Evolutionary conservation across 805 yeast genomes (phyloP), one percentile per base, ranked within the genome.

Genomic region (Isabelozyma pseudorhagii): DNA sequence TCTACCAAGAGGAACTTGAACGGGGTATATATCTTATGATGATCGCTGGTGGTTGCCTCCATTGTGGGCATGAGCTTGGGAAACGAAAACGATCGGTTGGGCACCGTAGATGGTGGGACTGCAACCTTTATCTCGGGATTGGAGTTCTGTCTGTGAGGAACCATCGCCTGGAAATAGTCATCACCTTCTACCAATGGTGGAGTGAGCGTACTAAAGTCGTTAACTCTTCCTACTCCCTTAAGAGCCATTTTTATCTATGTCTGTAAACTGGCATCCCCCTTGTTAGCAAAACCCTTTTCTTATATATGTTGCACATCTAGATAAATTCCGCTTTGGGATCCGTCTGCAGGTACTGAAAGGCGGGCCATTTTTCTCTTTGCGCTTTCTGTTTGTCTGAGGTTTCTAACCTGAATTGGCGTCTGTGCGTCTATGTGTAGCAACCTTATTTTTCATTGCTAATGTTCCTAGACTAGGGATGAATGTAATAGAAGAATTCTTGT

Each of bases 1-100:
- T 74, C 79, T 14, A 74, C 77, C 13, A 72, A 53, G 27, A 66
- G 50, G 50, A 66, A 64, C 39, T 50, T 51, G 44, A 52, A 59
- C 56, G 58, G 10, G 62, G 62, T 17, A 17, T 40, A 40, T 8
- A 17, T 18, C 11, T 14, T 40, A 15, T 38, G 10, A 14, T 38
- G 18, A 5, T 38, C 21, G 21, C 40, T 9, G 11, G 10, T 5
- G 40, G 17, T 14, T 38, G 4, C 6, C 40, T 38, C 40, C 17
- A 38, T 38, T 14, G 40, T 9, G 15, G 40, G 17, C 21, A 38
- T 38, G 21, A 38, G 9, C 14, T 38, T 14, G 21, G 40, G 17
- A 3, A 14, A 8, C 14, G 40, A 38, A 38, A 31, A 31, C 10
- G 36, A 31, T 31, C 36, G 5, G 36, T 31, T 31, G 36, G 36